phyloP scores from a whole-genome alignment of 805 yeast genomes.

The Priceomyces castillae region DNA sequence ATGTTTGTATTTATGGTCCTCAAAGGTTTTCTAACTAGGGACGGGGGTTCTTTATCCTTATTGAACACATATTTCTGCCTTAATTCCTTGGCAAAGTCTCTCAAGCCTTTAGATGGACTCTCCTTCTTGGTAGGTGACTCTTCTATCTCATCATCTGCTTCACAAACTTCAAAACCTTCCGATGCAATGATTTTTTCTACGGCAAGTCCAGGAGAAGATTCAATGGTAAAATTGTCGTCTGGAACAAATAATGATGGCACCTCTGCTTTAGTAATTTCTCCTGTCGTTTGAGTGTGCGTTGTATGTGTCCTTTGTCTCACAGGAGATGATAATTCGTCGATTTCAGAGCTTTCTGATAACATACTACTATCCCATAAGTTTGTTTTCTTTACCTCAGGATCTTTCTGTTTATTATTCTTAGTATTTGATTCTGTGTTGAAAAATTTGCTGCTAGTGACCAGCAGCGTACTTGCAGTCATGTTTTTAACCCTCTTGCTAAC shows the following conservation, averaged over 20 bases:
- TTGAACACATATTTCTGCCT: constrained; percentile 21
- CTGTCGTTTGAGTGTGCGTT: too few relatives aligned
- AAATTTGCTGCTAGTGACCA: background rate
- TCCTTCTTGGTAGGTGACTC: constrained; percentile 37
- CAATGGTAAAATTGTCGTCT: too few relatives aligned
- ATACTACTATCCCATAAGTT: constrained; percentile 7
- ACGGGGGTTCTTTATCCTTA: background rate
- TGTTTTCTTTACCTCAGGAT: background rate
- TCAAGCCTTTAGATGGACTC: constrained; percentile 4
- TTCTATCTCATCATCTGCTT: constrained; percentile 36
- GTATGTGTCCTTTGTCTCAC: background rate
- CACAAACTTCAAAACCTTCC: constrained; percentile 20
- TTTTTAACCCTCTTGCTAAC: background rate
- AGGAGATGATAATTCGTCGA: constrained; percentile 26
- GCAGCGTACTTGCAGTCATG: background rate
- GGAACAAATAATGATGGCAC: too few relatives aligned
- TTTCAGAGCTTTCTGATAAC: constrained; percentile 25
- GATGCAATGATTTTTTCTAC: background rate
- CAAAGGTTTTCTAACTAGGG: background rate
- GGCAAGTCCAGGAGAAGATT: background rate
- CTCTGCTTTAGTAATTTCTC: background rate
- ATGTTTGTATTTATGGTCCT: background rate
- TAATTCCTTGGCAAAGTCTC: constrained; percentile 12
- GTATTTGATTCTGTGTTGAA: background rate
- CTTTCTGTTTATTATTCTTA: background rate